Evolutionary conservation across 257 asterid species (phyloP).

Genomic region (Thymus mandschuricus): DNA sequence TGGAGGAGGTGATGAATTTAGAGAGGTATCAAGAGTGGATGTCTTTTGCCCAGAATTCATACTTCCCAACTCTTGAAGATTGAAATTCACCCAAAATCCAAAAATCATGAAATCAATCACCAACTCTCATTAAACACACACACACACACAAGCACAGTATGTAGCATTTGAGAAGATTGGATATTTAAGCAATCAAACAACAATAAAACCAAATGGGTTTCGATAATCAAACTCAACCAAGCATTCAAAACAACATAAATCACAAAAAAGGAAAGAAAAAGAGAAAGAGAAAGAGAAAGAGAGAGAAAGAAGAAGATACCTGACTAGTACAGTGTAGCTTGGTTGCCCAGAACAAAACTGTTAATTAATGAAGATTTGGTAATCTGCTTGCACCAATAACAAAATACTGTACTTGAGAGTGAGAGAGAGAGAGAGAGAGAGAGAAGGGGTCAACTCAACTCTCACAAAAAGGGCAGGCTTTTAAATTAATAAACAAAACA

Average conservation of each 20-base stretch:
- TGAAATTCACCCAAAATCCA: neutral
- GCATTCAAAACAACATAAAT: neutral
- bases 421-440: neutral
- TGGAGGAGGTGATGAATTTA: slow-evolving; percentile 42
- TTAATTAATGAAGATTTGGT: neutral
- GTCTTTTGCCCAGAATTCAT: neutral
- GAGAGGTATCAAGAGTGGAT: too few relatives aligned
- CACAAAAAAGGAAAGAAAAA: neutral
- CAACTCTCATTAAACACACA: neutral
- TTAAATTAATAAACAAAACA: neutral
- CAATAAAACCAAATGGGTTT: neutral
- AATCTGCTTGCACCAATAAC: neutral
- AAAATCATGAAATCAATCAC: neutral
- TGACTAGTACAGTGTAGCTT: neutral
- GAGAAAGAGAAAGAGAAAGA: neutral
- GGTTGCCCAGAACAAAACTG: neutral
- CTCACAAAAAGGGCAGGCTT: neutral
- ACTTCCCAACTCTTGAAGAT: neutral
- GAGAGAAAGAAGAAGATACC: neutral
- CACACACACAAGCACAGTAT: too few relatives aligned
- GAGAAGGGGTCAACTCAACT: neutral
- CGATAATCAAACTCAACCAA: neutral
- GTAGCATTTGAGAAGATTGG: neutral
- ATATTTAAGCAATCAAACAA: neutral
- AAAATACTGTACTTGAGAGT: neutral